phyloP scores from a whole-genome alignment of 2,329 filamentous ascomycete genomes.

The Colletotrichum melonis region DNA sequence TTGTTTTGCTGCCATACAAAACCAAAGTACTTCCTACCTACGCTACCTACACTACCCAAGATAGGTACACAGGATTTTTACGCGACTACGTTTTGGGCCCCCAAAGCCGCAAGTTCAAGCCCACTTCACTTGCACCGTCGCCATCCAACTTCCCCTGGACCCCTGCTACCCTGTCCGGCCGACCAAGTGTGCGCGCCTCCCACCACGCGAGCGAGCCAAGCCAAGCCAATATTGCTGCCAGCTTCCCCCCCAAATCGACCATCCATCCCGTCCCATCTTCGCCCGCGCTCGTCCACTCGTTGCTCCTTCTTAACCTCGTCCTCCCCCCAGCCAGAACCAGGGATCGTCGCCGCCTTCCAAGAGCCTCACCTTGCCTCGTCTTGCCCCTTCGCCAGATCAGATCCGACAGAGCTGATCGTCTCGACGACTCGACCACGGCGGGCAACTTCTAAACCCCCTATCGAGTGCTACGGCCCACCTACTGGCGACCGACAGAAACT shows the following conservation, averaged over 20 bases:
- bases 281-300: slow-evolving; percentile 3
- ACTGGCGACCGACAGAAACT: not conserved
- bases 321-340: slow-evolving; percentile 14
- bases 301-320: slow-evolving; percentile 14
- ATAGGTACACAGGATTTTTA: no score
- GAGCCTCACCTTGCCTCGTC: slow-evolving; percentile 19
- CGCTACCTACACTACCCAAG: no score
- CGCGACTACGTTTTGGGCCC: slow-evolving; percentile 7
- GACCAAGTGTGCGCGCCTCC: slow-evolving; percentile 3
- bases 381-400: slow-evolving; percentile 7
- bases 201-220: slow-evolving; percentile 28
- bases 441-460: not conserved
- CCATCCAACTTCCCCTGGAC: slow-evolving; percentile 5
- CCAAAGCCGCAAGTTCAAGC: not conserved
- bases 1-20: slow-evolving; percentile 3
- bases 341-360: slow-evolving; percentile 20
- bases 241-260: not conserved
- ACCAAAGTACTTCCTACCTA: no score
- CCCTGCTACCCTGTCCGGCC: slow-evolving; percentile 12
- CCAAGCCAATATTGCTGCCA: slow-evolving; percentile 31
- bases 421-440: not conserved
- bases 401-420: slow-evolving; percentile 7
- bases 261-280: slow-evolving; percentile 17
- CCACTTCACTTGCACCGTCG: not conserved
- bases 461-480: not conserved